Conservation (phyloP, 148 eudicot species). For the Spergularia marina region DNA sequence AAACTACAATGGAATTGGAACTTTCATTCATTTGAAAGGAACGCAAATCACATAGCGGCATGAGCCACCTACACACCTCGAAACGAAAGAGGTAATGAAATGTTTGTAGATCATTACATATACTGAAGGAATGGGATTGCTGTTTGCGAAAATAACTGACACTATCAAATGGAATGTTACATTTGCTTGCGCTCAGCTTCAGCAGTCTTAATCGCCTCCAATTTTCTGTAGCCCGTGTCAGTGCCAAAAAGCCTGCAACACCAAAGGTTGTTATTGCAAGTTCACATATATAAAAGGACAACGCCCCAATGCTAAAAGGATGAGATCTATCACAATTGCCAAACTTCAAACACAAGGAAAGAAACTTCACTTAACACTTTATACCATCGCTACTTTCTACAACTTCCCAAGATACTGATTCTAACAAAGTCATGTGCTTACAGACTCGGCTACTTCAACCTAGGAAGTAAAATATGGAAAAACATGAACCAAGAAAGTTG, state of each 20-base stretch:
- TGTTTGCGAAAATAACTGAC: background rate
- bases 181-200: conserved; percentile 48
- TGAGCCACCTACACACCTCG: conserved; percentile 2
- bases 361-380: background rate
- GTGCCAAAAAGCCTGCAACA: conserved; percentile 79
- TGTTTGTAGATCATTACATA: conserved; percentile 1
- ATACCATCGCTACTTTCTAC: background rate
- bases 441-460: too few species aligned
- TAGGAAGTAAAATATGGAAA: too few species aligned
- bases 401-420: background rate
- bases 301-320: background rate
- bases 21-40: conserved; percentile 13
- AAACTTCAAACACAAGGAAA: background rate
- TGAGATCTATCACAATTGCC: background rate
- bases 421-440: background rate
- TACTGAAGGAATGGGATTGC: background rate
- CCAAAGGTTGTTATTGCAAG: background rate
- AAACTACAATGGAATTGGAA: background rate
- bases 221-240: conserved; percentile 71
- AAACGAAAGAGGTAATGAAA: conserved; percentile 5
- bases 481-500: too few species aligned
- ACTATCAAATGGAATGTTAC: conserved; percentile 27
- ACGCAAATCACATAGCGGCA: conserved; percentile 8
- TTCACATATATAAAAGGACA: background rate
- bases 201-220: conserved; percentile 53